Percentiles rank a stretch among this genome's conserved stretches.
These are phyloP conservation scores for Nakaseomyces bracarensis DNA, from an alignment of 1,139 yeast species.

Conservation along the genomic window DNA sequence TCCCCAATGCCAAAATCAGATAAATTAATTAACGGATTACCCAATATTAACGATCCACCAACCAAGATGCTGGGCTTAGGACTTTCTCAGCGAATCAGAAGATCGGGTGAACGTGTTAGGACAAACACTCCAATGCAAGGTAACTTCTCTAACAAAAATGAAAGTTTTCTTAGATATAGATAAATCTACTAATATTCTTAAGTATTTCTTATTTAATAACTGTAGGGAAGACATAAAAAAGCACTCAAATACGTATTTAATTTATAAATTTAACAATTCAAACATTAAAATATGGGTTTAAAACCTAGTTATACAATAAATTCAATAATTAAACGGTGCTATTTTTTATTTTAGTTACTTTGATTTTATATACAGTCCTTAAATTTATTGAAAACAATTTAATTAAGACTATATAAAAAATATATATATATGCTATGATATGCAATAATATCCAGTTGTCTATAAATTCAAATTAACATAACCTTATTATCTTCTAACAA, in stretches of 20 bases:
- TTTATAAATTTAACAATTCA: too few species aligned
- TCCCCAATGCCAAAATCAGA: slow-evolving; percentile 25
- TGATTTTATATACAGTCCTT: too few species aligned
- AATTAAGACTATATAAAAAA: too few species aligned
- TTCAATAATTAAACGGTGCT: too few species aligned
- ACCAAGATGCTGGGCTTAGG: slow-evolving; percentile 13
- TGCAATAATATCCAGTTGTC: too few species aligned
- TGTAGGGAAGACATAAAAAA: too few species aligned
- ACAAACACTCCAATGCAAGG: neutral
- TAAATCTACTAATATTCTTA: neutral
- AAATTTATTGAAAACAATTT: neutral
- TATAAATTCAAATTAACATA: slow-evolving; percentile 22
- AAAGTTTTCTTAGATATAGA: slow-evolving; percentile 4
- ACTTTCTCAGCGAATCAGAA: slow-evolving; percentile 1
- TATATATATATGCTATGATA: too few species aligned
- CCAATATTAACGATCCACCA: slow-evolving; percentile 13
- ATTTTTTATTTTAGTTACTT: too few species aligned
- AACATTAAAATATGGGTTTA: too few species aligned
- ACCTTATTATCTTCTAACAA: slow-evolving; percentile 25
- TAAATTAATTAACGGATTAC: slow-evolving; percentile 32
- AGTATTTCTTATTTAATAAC: too few species aligned
- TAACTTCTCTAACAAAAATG: slow-evolving; percentile 1
- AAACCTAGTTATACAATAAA: too few species aligned
- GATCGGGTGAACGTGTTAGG: slow-evolving; percentile 2
- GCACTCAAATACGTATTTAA: too few species aligned